Evolutionary conservation across 306 rosid species (phyloP).

Genomic region (Acmispon strigosus): DNA sequence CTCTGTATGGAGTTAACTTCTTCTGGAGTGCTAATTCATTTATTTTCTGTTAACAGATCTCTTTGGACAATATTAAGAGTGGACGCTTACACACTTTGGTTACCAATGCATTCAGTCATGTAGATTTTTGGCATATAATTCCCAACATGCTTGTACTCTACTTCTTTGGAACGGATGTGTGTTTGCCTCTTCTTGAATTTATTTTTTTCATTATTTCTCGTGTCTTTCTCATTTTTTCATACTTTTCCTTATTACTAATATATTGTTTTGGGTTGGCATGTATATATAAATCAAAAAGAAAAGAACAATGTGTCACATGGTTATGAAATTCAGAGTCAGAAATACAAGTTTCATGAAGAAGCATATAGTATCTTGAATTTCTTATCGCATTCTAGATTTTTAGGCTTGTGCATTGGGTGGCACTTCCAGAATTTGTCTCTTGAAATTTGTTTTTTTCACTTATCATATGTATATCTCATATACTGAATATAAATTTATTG

Average conservation of each 20-base stretch:
- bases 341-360: not conserved
- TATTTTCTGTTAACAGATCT: constrained; percentile 50
- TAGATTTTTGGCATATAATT: constrained; percentile 46
- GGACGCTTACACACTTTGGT: constrained; percentile 86
- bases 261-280: not conserved
- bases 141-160: constrained; percentile 84
- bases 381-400: not conserved
- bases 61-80: constrained; percentile 55
- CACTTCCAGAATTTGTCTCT: not conserved
- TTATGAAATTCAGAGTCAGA: constrained; percentile 1
- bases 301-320: not conserved
- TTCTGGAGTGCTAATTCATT: constrained; percentile 24
- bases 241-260: not conserved
- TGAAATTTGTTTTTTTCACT: not conserved
- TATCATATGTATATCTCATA: not conserved
- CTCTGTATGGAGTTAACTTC: constrained; percentile 12
- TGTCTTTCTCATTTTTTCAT: not conserved
- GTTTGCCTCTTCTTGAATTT: constrained; percentile 27
- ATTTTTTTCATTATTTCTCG: constrained; percentile 6
- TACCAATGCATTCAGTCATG: constrained; percentile 87
- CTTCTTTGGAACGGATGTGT: constrained; percentile 76
- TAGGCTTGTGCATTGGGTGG: not conserved
- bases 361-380: not conserved
- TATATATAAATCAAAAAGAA: not conserved
- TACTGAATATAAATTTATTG: not conserved